Base-by-base conservation (phyloP, 495 filamentous ascomycete genomes). In the Penicillium dipodomyicola region DNA sequence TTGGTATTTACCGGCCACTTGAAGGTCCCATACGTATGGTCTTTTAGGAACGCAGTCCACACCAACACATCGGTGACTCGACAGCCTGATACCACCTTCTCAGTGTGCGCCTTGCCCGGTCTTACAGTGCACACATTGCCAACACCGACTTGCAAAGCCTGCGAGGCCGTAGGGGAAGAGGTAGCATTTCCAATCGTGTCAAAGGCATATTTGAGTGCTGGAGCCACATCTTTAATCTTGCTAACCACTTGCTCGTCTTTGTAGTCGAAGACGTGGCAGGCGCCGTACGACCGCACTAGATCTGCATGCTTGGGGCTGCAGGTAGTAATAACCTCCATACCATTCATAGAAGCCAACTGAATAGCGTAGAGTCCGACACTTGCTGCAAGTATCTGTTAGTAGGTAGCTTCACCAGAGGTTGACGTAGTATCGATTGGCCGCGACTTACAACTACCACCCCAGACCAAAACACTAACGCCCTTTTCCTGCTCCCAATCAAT, bases 251-350 rank as follows among this genome's bases (percentile, higher is more conserved):
- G 6, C 14, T 49, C 42, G 29, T 71, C 63, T 0, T 67, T 66
- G 64, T 85, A 86, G 70, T 86, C 80, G 60, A 81, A 84, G 6
- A 78, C 77, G 29, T 70, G 58, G 5, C 65, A 63, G 0, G 81
- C 83, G 1, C 84, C 84, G 10, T 68, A 71, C 1, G 57, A 65
- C 14, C 70, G 70, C 23, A 78, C 76, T 3, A 85, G 67, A 4
- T 77, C 64, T 40, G 76, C 72, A 64, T 85, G 81, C 6, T 63
- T 56, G 0, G 78, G 74, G 1, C 79, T 82, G 62, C 82, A 82
- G 2, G 81, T 83, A 0, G 79, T 69, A 22, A 84, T 65, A 3
- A 74, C 64, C 0, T 69, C 23, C 0, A 73, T 41, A 11, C 65
- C 69, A 37, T 25, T 60, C 3, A 61, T 39, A 0, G 52, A 29